Evolutionary conservation across 306 rosid genomes (phyloP).

Genomic region (Urtica urens): DNA sequence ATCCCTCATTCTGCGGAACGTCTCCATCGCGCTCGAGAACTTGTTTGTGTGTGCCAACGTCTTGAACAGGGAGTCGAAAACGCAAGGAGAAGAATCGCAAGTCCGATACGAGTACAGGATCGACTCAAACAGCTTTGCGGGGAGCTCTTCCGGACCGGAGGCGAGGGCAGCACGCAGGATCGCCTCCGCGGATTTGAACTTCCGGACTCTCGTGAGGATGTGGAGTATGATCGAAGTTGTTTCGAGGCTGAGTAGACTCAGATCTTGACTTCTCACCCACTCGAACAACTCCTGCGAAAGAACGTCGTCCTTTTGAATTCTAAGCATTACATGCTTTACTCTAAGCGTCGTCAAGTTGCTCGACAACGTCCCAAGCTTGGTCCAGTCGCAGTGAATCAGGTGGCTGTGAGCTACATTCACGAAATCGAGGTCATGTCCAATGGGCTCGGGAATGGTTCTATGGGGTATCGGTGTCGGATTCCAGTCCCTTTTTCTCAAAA

Average conservation of each 20-base stretch:
- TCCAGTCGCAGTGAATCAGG: slow-evolving; percentile 68
- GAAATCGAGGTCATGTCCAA: slow-evolving; percentile 72
- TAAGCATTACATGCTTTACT: slow-evolving; percentile 49
- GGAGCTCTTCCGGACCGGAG: slow-evolving; percentile 25
- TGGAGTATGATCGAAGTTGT: slow-evolving; percentile 52
- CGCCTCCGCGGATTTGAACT: slow-evolving; percentile 43
- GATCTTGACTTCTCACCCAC: slow-evolving; percentile 47
- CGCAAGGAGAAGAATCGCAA: slow-evolving; percentile 55
- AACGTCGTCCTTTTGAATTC: slow-evolving; percentile 50
- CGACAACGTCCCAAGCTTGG: slow-evolving; percentile 38
- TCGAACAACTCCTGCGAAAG: slow-evolving; percentile 60
- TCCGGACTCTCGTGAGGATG: slow-evolving; percentile 48
- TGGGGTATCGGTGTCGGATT: slow-evolving; percentile 52
- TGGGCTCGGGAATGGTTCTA: slow-evolving; percentile 48
- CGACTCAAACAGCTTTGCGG: slow-evolving; percentile 44
- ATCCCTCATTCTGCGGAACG: slow-evolving; percentile 51
- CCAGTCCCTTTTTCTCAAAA: slow-evolving; percentile 12
- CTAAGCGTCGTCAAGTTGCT: slow-evolving; percentile 43
- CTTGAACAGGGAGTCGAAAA: slow-evolving; percentile 69
- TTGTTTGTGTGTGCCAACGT: slow-evolving; percentile 60
- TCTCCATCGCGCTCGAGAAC: slow-evolving; percentile 45
- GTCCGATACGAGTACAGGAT: slow-evolving; percentile 39
- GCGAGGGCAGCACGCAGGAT: slow-evolving; percentile 31
- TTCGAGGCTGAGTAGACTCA: slow-evolving; percentile 42
- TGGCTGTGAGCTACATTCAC: slow-evolving; percentile 60